A percentile compares a stretch with the other conserved stretches of the same genome.
Evolutionary conservation across 2,329 filamentous ascomycete species (phyloP).

Genomic region (Colletotrichum shisoi): DNA sequence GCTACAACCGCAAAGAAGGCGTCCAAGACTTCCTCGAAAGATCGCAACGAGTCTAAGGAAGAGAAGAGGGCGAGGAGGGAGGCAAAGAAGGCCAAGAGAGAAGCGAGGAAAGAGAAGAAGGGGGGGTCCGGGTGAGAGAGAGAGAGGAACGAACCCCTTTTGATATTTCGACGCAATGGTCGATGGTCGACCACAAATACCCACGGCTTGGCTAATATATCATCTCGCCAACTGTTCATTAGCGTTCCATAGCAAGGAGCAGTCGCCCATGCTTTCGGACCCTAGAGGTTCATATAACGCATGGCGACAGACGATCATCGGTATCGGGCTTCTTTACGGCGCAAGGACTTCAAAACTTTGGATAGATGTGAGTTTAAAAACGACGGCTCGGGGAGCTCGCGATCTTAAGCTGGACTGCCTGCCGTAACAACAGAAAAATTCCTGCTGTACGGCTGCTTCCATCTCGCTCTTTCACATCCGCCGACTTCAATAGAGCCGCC

Average conservation of each 20-base stretch:
- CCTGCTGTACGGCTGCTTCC: neutral
- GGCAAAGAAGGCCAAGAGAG: conserved; percentile 48
- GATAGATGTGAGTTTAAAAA: neutral
- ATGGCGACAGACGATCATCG: neutral
- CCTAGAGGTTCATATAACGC: neutral
- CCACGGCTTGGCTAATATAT: neutral
- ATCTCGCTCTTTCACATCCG: neutral
- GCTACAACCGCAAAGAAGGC: conserved; percentile 39
- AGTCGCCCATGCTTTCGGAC: neutral
- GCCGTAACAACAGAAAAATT: neutral
- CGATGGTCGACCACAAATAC: neutral
- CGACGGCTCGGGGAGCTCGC: neutral
- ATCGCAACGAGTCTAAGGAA: conserved; percentile 54
- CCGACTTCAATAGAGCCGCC: neutral
- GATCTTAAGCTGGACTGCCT: neutral
- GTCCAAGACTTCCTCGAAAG: conserved; percentile 45
- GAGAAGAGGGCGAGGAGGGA: conserved; percentile 50
- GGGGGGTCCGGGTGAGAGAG: conserved; percentile 24
- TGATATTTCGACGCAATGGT: neutral
- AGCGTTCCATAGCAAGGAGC: neutral
- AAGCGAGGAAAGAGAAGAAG: conserved; percentile 32
- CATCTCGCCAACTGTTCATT: neutral
- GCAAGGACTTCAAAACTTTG: neutral
- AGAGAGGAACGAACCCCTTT: neutral
- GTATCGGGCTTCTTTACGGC: neutral